Evolutionary conservation across 345 rosid genomes (phyloP), one percentile per base, ranked within the genome.

Genomic region (Bretschneidera sinensis): DNA sequence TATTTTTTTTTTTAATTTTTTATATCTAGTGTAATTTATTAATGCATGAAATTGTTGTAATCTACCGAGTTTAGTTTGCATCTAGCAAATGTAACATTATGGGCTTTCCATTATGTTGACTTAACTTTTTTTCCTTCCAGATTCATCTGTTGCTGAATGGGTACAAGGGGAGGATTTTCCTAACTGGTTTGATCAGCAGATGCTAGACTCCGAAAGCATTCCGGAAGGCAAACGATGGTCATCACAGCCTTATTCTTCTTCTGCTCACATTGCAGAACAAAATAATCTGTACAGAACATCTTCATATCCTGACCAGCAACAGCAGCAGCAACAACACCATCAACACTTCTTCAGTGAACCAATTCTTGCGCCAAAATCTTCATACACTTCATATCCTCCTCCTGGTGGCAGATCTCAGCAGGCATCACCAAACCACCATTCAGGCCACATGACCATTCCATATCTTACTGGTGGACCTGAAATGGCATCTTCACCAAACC

Each of bases 71-170:
- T 39, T 39, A 39, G 45, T 39, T 9, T 39, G 15, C 15, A 11
- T 39, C 15, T 7, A 39, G 45, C 45, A 39, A 39, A 39, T 39
- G 9, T 39, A 13, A 39, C 43, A 49, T 49, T 31, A 24, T 54
- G 43, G 59, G 64, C 57, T 57, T 31, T 54, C 51, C 31, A 57
- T 49, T 45, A 17, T 58, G 13, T 54, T 17, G 21, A 6, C 17
- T 33, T 24, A 24, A 18, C 2, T 7, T 54, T 50, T n/a, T n/a
- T 50, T 55, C 23, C 39, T 68, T 67, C 49, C 82, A 86, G 97
- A 85, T 86, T 91, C 96, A 60, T 83, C 89, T 59, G 81, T 76
- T 33, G 72, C 95, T 35, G 97, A 88, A 65, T 89, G 92, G 99
- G 68, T 70, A 10, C 92, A 70, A 43, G 85, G 84, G 59, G 89